These are phyloP conservation scores for Fusarium sp. DNA, from an alignment of 2,329 filamentous ascomycete genomes.

Conservation along the genomic window DNA sequence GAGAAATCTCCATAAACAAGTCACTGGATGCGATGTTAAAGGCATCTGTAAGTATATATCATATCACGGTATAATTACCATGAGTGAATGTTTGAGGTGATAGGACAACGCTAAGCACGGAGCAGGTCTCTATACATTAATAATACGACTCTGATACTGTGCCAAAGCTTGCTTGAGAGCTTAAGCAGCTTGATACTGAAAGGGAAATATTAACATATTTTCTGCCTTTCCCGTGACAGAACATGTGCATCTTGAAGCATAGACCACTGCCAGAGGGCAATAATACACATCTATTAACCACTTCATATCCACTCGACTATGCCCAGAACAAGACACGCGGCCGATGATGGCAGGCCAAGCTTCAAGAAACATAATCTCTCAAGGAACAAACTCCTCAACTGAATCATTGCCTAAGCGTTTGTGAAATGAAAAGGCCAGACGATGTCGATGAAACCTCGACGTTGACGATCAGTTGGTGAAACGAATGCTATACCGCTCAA, in stretches of 20 bases:
- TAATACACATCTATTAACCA: not conserved
- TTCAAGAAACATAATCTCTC: not conserved
- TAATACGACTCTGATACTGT: not conserved
- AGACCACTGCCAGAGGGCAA: not conserved
- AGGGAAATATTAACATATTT: not conserved
- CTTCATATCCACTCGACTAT: not conserved
- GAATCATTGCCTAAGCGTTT: not conserved
- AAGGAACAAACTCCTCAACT: not conserved
- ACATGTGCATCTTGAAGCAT: not conserved
- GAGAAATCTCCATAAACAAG: conserved; percentile 3
- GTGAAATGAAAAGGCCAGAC: not conserved
- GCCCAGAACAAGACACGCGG: not conserved
- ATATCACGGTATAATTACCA: not conserved
- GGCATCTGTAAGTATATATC: conserved; percentile 19
- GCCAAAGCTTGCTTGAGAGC: not conserved
- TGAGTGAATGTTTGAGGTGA: not conserved
- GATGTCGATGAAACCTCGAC: conserved; percentile 20
- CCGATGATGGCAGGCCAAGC: not conserved
- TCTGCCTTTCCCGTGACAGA: not conserved
- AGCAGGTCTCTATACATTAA: not conserved
- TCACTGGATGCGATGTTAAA: not conserved
- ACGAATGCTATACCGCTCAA: conserved; percentile 21
- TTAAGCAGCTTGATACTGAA: not conserved
- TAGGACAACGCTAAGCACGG: conserved; percentile 15
- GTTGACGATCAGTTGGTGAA: conserved; percentile 29